Percentiles rank a stretch among this genome's conserved stretches.
These are phyloP conservation scores for Chrysoporthe puriensis DNA, from an alignment of 2,329 filamentous ascomycete species.

Conservation along the genomic window DNA sequence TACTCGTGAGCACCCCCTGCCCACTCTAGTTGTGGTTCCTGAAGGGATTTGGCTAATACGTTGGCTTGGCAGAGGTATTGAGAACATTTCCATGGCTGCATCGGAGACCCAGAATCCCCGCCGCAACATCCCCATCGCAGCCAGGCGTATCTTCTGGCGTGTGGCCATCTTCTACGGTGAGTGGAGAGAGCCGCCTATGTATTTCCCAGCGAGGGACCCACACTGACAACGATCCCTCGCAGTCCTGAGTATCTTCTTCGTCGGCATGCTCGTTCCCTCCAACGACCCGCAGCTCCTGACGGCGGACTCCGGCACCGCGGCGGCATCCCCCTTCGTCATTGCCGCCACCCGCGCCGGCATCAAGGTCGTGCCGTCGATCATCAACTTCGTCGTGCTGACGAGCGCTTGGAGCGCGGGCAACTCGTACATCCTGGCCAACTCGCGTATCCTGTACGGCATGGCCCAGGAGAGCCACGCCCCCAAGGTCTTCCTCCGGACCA, in stretches of 20 bases:
- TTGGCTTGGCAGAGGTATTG: conserved; percentile 33
- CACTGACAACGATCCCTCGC: neutral
- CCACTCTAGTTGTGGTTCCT: no score
- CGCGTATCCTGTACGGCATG: conserved; percentile 58
- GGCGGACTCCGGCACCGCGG: conserved; percentile 46
- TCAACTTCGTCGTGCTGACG: conserved; percentile 58
- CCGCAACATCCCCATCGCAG: conserved; percentile 41
- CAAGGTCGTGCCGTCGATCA: conserved; percentile 55
- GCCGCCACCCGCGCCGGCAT: conserved; percentile 56
- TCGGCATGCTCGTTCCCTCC: conserved; percentile 57
- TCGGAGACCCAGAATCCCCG: conserved; percentile 46
- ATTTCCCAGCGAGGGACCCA: neutral
- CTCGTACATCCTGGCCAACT: conserved; percentile 58
- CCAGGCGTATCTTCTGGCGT: conserved; percentile 34
- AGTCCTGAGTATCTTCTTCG: conserved; percentile 54
- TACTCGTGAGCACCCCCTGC: conserved; percentile 6
- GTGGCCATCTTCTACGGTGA: conserved; percentile 43
- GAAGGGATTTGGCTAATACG: neutral
- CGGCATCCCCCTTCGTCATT: conserved; percentile 55
- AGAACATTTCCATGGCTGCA: conserved; percentile 32
- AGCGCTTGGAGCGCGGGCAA: conserved; percentile 56
- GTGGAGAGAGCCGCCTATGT: neutral
- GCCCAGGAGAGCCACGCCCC: conserved; percentile 57
- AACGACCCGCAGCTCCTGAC: conserved; percentile 54
- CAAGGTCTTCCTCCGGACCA: conserved; percentile 54